Base-by-base conservation (phyloP, 2,329 filamentous ascomycete species). In the Pseudogymnoascus sp. region DNA sequence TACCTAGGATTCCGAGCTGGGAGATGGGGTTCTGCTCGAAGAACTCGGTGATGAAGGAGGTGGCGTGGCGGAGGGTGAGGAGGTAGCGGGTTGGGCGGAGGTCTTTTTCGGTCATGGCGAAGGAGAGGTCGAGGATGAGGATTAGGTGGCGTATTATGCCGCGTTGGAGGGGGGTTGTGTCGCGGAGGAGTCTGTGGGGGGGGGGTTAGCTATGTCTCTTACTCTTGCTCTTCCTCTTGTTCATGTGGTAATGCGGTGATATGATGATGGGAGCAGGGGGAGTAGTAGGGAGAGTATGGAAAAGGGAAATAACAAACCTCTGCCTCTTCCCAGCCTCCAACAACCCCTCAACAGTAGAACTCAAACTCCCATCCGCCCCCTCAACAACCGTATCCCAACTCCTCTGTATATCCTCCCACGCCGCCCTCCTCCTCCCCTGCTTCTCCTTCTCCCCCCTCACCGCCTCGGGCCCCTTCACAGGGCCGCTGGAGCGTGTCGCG, bases 21-120 rank as follows among this genome's bases (percentile, higher is more conserved):
- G 92, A 96, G 69, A 99, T 98, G 10, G 95, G 95, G 72, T 99
- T 99, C 77, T 99, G 95, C 77, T 98, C 95, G 74, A 98, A 99
- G 78, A 92, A 99, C 75, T 97, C 93, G 65, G 88, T 84, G 60
- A 98, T 89, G 76, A 98, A 99, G 64, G 92, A 89, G 68, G 89
- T 85, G 14, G 92, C 89, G 76, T 92, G 96, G 68, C 87, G 87
- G 72, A 97, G 82, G 62, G 88, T 89, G 34, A 97, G 83, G 39
- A 92, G 83, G 76, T 93, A 93, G 66, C 93, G 85, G 48, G 88
- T 96, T 5, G 95, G 95, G 25, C 95, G 85, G 69, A 98, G 82
- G 74, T 99, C 95, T 77, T 98, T 98, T 76, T 98, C 93, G 4
- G 86, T 78, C 95, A 99, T 99, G 61, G 93, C 91, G 68, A 90